Conservation (phyloP, 1,284 basidiomycete species). For the Ceraceosorus guamensis region DNA sequence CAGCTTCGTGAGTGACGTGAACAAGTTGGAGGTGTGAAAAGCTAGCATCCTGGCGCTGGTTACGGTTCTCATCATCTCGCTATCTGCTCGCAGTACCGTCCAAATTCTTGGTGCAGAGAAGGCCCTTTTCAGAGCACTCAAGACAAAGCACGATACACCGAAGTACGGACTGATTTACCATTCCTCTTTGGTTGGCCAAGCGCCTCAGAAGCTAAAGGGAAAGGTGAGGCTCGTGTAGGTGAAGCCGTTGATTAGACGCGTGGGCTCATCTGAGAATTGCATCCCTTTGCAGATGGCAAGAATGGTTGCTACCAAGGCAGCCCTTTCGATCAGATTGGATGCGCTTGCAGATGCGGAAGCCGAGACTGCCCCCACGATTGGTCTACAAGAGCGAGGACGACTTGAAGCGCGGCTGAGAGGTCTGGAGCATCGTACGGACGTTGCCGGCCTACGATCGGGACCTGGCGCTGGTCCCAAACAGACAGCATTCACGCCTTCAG, state of each 20-base stretch:
- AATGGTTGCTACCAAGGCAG: slow-evolving; percentile 90
- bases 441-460: slow-evolving; percentile 27
- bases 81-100: slow-evolving; percentile 57
- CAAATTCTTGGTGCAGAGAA: slow-evolving; percentile 98
- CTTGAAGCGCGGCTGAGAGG: slow-evolving; percentile 86
- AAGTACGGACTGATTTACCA: slow-evolving; percentile 98
- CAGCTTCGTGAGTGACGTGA: slow-evolving; percentile 59
- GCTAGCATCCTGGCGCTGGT: too few relatives aligned
- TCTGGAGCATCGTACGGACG: slow-evolving; percentile 57
- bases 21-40: too few relatives aligned
- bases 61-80: neutral
- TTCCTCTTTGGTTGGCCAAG: slow-evolving; percentile 80
- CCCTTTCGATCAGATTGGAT: slow-evolving; percentile 91
- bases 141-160: slow-evolving; percentile 98
- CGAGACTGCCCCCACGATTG: slow-evolving; percentile 69
- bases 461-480: slow-evolving; percentile 41
- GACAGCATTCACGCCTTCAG: slow-evolving; percentile 31
- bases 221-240: slow-evolving; percentile 57
- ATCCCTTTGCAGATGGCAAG: slow-evolving; percentile 71
- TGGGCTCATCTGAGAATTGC: neutral
- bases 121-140: slow-evolving; percentile 92
- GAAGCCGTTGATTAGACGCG: neutral
- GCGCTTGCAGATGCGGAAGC: slow-evolving; percentile 85
- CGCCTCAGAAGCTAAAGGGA: slow-evolving; percentile 95
- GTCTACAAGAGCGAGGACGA: slow-evolving; percentile 85